Base-by-base conservation (phyloP, 2,329 filamentous ascomycete genomes). In the Xylaria sp. region DNA sequence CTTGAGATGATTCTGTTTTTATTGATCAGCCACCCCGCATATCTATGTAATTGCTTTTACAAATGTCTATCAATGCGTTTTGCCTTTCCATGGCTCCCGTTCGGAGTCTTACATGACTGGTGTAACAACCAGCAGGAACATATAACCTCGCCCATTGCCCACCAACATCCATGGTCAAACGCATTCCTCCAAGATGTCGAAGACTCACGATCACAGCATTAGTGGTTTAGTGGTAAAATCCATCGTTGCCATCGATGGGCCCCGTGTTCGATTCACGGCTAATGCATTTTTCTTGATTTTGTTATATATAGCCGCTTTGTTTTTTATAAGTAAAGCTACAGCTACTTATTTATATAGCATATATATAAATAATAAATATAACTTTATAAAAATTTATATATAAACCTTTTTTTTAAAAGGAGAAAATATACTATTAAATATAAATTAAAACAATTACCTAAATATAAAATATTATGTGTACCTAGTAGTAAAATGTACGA, bases 191-290 rank as follows among this genome's bases (percentile, higher is more conserved):
- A 11, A 15, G 21, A 15, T 43, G 2, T 4, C 13, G 11, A 43
- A 10, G 4, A 2, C 21, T 9, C 13, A 2, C 25, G 19, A 23
- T 19, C 13, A 17, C 7, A 64, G 72, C 73, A 74, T 72, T 72
- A 78, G 77, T 81, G 78, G 78, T 80, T 80, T 80, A 81, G 78
- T 80, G 79, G 79, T 81, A 81, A 79, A 80, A 81, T 81, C 77
- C 78, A 79, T 81, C 79, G 78, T 81, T 81, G 78, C 79, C 79
- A 81, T 81, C 78, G 79, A 81, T 79, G 78, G 77, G 79, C 78
- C 77, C 77, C 77, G 76, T 70, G 77, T 79, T 79, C 76, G 76
- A 78, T 78, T 79, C 77, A 69, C 75, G 76, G 76, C 73, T 75
- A 68, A 72, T 76, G 74, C 75, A 76, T 53, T 9, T 37, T 40